Conservation (phyloP, 495 filamentous ascomycete species). For the Aspergillus asperescens region DNA sequence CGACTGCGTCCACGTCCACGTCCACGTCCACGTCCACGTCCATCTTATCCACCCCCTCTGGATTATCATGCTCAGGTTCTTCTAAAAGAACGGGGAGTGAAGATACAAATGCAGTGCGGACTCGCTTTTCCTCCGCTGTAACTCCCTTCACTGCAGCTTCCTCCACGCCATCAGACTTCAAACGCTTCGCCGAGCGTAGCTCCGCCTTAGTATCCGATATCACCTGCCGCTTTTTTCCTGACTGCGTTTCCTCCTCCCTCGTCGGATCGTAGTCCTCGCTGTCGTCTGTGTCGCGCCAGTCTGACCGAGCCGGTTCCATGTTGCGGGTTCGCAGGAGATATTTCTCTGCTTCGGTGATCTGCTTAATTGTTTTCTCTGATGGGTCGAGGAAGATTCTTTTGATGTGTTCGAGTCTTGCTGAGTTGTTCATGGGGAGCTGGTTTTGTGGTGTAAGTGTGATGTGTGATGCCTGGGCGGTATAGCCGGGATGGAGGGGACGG, state of each 20-base stretch:
- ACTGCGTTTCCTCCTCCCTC: background rate
- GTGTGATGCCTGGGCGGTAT: too few species aligned
- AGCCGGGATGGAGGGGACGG: too few species aligned
- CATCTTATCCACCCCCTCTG: too few species aligned
- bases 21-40: too few species aligned
- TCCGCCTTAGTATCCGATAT: background rate
- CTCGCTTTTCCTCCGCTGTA: too few species aligned
- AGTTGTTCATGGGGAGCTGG: too few species aligned
- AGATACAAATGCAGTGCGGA: too few species aligned
- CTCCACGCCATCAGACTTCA: background rate
- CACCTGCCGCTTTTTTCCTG: background rate
- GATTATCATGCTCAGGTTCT: too few species aligned
- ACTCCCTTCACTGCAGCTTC: too few species aligned
- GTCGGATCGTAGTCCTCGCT: constrained; percentile 12
- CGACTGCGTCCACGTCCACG: too few species aligned
- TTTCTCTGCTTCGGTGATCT: background rate
- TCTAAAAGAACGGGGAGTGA: too few species aligned
- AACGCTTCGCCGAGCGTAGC: background rate
- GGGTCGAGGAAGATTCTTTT: background rate
- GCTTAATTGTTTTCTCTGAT: background rate
- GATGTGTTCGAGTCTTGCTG: background rate
- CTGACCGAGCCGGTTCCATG: background rate
- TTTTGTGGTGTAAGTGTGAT: too few species aligned
- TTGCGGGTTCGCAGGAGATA: constrained; percentile 12
- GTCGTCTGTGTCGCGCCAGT: constrained; percentile 12